These are phyloP conservation scores for Wallacemonas rigidus DNA, from an alignment of 208 protist genomes.

Conservation along the genomic window DNA sequence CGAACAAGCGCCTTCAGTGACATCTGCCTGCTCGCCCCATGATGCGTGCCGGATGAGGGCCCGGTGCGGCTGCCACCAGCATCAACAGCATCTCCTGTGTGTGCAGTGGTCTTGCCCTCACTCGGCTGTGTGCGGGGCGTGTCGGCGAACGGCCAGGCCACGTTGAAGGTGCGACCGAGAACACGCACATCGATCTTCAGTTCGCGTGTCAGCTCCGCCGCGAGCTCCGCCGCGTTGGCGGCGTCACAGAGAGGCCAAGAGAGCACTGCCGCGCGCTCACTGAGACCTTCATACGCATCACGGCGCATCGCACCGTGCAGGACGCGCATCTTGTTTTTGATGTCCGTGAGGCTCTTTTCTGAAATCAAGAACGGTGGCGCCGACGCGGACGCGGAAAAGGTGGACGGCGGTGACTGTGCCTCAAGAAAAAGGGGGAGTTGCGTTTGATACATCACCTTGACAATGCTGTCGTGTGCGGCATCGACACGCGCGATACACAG, in stretches of 20 bases:
- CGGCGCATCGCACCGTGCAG: conserved; percentile 67
- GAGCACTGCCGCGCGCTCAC: conserved; percentile 73
- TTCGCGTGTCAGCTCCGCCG: conserved; percentile 52
- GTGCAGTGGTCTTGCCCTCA: neutral
- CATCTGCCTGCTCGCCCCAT: neutral
- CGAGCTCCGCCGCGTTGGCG: conserved; percentile 48
- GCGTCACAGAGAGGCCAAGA: conserved; percentile 77
- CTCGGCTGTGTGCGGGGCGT: neutral
- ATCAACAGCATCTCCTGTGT: neutral
- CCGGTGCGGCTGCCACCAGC: too few relatives aligned
- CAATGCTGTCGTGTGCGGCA: conserved; percentile 42
- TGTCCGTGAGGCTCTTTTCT: conserved; percentile 58
- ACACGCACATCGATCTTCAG: conserved; percentile 79
- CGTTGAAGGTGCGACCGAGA: conserved; percentile 54
- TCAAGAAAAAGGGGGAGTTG: conserved; percentile 76
- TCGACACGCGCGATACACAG: conserved; percentile 82
- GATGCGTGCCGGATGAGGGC: too few relatives aligned
- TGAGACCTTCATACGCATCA: conserved; percentile 59
- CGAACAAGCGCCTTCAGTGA: conserved; percentile 4
- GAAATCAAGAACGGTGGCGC: conserved; percentile 46
- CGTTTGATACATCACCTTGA: conserved; percentile 77
- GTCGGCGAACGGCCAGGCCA: conserved; percentile 30
- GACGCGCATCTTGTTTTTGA: conserved; percentile 70
- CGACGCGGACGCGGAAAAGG: conserved; percentile 15
- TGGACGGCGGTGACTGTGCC: neutral